Evolutionary conservation across 345 rosid species (phyloP).

Genomic region (Luvunga scandens): DNA sequence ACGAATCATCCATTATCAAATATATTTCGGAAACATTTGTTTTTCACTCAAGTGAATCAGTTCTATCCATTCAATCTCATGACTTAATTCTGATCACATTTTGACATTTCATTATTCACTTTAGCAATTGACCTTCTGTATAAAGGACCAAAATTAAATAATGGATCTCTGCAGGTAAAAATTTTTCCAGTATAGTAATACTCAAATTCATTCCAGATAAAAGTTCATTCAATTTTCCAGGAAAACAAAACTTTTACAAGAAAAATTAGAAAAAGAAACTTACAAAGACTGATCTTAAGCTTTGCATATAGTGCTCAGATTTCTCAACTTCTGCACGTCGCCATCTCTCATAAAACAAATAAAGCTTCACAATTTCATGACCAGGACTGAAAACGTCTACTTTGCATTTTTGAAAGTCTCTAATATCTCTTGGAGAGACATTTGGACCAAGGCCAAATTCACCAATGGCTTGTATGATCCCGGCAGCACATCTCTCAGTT

Average conservation of each 20-base stretch:
- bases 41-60: not conserved
- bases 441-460: constrained; percentile 84
- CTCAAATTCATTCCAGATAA: not conserved
- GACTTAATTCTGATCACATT: not conserved
- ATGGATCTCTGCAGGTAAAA: not conserved
- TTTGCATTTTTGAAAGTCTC: constrained; percentile 39
- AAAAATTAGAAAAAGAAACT: constrained; percentile 26
- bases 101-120: too few relatives aligned
- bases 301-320: constrained; percentile 45
- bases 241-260: constrained; percentile 1
- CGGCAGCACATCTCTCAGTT: constrained; percentile 84
- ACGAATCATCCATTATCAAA: too few relatives aligned
- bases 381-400: constrained; percentile 42
- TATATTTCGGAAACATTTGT: not conserved
- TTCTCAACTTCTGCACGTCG: constrained; percentile 87
- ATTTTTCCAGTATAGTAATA: not conserved
- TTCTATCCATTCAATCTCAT: not conserved
- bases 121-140: too few relatives aligned
- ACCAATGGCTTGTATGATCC: constrained; percentile 89
- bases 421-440: constrained; percentile 77
- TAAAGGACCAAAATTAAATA: too few relatives aligned
- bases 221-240: too few relatives aligned
- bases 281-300: constrained; percentile 32
- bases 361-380: constrained; percentile 64
- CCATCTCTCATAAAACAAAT: constrained; percentile 83